Evolutionary conservation across 2,329 filamentous ascomycete genomes (phyloP), one percentile per base, ranked within the genome.

Genomic region (Colletotrichum eleusines): DNA sequence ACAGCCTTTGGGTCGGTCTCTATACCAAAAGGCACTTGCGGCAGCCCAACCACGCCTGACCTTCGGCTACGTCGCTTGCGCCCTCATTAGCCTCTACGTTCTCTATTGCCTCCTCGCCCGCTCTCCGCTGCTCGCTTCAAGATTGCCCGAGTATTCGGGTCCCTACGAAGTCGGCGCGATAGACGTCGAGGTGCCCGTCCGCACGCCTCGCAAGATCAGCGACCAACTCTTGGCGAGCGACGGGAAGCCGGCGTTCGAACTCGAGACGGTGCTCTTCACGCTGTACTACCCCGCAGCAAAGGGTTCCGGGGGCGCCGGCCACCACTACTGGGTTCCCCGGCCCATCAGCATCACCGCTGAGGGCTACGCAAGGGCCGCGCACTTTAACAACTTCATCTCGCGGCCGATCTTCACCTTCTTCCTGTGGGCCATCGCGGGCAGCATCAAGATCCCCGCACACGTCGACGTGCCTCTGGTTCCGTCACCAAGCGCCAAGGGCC

Each of bases 211-310:
- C 12, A 75, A 72, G 23, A 74, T 80, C 11, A 78, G 79, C 3
- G 76, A 81, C 6, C 75, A 79, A 7, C 48, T 77, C 12, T 78
- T 85, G 73, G 81, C 76, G 50, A 74, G 71, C 12, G 78, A 78
- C 0, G 77, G 78, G 14, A 73, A 79, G 28, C 80, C 81, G 2
- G 84, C 84, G 0, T 87, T 86, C 59, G 79, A 83, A 26, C 74
- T 86, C 0, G 77, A 84, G 67, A 85, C 83, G 1, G 84, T 86
- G 4, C 78, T 87, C 5, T 85, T 87, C 70, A 84, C 84, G 0
- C 68, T 87, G 3, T 87, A 86, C 77, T 86, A 87, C 55, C 85
- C 85, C 2, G 75, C 82, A 7, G 73, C 76, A 8, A 76, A 79
- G 54, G 73, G 73, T 31, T 73, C 75, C 8, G 73, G 70, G 23